A percentile compares a stretch with the other conserved stretches of the same genome.
phyloP scores from a whole-genome alignment of 2,329 filamentous ascomycete species.

The Acrocalymma vagum region DNA sequence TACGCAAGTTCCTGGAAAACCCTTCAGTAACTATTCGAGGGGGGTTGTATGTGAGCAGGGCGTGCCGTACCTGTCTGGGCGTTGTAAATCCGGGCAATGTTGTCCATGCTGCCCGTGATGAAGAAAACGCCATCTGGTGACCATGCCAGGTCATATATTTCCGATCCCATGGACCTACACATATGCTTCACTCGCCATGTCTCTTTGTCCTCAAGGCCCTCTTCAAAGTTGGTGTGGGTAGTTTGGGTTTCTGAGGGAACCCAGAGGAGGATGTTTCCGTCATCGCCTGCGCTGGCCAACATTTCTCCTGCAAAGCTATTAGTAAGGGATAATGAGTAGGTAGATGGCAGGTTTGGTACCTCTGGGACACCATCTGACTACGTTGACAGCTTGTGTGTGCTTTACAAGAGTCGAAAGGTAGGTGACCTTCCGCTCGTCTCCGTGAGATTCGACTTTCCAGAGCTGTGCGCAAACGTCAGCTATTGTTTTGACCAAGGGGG shows the following conservation, averaged over 20 bases:
- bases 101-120: conserved; percentile 99
- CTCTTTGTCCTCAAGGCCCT: conserved; percentile 91
- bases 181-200: conserved; percentile 97
- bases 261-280: conserved; percentile 97
- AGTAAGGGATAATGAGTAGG: conserved; percentile 21
- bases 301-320: conserved; percentile 74
- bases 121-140: conserved; percentile 96
- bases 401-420: conserved; percentile 92
- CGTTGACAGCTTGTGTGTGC: conserved; percentile 97
- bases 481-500: conserved; percentile 9
- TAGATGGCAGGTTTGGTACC: conserved; percentile 60
- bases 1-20: conserved; percentile 56
- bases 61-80: conserved; percentile 77
- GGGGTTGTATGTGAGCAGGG: conserved; percentile 13
- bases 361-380: conserved; percentile 94
- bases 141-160: conserved; percentile 99
- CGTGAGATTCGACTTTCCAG: conserved; percentile 87
- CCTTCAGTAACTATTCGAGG: conserved; percentile 22
- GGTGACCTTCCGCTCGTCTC: conserved; percentile 86
- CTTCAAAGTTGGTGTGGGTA: conserved; percentile 77
- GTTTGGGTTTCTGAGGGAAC: conserved; percentile 82
- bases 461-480: conserved; percentile 65
- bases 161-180: conserved; percentile 92
- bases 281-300: conserved; percentile 93
- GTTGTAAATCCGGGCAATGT: conserved; percentile 96